Evolutionary conservation across 345 rosid genomes (phyloP), one percentile per base, ranked within the genome.

Genomic region (Arabidopsis suecica): DNA sequence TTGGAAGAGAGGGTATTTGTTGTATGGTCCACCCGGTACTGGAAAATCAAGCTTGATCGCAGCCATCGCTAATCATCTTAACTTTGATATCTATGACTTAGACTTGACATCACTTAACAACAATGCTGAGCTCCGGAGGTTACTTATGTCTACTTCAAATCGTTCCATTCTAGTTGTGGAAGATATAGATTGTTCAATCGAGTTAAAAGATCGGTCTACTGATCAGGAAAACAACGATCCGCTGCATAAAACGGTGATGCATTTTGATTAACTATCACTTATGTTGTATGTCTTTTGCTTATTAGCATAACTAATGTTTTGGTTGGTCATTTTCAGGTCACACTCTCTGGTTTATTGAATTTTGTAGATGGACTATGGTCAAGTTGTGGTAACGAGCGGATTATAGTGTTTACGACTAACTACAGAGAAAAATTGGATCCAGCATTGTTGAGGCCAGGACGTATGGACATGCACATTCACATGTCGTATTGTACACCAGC

Each of bases 31-130:
- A 0, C 91, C 92, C 0, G 96, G 97, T 57, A 88, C 97, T 0
- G 96, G 96, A 1, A 89, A 92, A 73, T 87, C 97, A 3, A 89
- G 97, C 82, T 73, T 92, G 83, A 77, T 92, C 4, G 97, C 92
- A 3, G 93, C 96, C n/a, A 88, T 92, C 78, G 97, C 96, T 0
- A 89, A 89, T 70, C 76, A 86, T 76, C 77, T 89, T 55, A 87
- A 89, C 16, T 91, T 89, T 36, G 92, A 89, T 84, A 75, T 92
- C 0, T 89, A 87, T 72, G 96, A 89, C 74, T 63, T 92, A 56
- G 94, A 88, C 68, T 60, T 88, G 69, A 75, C 84, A 0, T 80
- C 73, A 28, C 34, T 92, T 16, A 57, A 18, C 4, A 12, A 68
- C 36, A 87, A 92, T 28, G 79, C 88, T 0, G 84, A 81, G 3